Percentiles rank a stretch among this genome's conserved stretches.
Conservation (phyloP, 2,329 filamentous ascomycete species). For the Colletotrichum sp. region DNA sequence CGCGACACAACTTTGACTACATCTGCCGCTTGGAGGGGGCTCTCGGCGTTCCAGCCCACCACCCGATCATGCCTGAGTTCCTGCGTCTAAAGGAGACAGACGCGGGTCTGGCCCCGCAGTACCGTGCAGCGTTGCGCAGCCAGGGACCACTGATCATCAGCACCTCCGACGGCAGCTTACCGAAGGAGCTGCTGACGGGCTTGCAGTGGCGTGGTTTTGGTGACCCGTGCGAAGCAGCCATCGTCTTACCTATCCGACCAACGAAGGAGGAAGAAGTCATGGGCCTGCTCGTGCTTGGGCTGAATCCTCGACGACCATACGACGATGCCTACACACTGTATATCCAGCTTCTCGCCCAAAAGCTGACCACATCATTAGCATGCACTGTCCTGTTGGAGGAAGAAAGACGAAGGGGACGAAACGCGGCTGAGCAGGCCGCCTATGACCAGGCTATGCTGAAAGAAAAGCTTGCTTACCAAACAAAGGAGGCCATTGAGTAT, state of each 20-base stretch:
- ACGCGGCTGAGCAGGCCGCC: conserved; percentile 65
- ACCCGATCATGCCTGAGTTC: conserved; percentile 43
- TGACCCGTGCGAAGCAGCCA: conserved; percentile 67
- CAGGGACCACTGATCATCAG: conserved; percentile 45
- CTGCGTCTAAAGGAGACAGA: conserved; percentile 41
- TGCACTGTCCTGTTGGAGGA: conserved; percentile 75
- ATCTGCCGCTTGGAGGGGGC: conserved; percentile 49
- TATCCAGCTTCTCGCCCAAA: conserved; percentile 59
- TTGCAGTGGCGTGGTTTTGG: conserved; percentile 69
- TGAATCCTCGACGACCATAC: conserved; percentile 75
- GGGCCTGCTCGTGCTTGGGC: conserved; percentile 71
- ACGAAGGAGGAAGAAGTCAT: conserved; percentile 69
- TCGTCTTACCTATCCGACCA: conserved; percentile 72
- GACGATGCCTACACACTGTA: conserved; percentile 77
- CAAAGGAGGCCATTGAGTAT: conserved; percentile 53
- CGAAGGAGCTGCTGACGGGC: conserved; percentile 61
- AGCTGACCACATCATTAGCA: conserved; percentile 70
- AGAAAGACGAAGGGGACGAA: conserved; percentile 64
- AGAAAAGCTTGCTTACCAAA: conserved; percentile 65
- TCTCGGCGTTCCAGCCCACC: conserved; percentile 48
- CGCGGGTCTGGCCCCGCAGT: conserved; percentile 41
- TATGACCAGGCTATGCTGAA: conserved; percentile 71
- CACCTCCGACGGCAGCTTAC: conserved; percentile 57
- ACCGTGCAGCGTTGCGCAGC: conserved; percentile 42
- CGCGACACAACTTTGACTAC: conserved; percentile 33